Conservation (phyloP, 345 rosid species). For the Eucalyptus cloeziana region DNA sequence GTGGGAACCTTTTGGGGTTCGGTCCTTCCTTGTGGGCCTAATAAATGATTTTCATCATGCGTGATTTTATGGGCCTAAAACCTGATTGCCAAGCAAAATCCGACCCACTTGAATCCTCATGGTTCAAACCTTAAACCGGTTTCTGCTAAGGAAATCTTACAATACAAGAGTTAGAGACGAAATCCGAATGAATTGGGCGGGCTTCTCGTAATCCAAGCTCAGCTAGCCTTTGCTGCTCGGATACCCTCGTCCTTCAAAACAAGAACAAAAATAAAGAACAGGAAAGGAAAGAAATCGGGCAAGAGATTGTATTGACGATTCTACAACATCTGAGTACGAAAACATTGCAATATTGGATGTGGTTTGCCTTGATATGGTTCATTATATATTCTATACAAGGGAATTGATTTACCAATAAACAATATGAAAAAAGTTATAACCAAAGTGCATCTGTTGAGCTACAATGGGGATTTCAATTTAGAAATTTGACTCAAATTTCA, state of each 20-base stretch:
- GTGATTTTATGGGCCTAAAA: background rate
- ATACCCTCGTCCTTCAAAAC: background rate
- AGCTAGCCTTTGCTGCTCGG: background rate
- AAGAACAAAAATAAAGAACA: background rate
- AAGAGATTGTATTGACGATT: background rate
- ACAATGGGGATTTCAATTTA: too few species aligned
- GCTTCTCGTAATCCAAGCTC: background rate
- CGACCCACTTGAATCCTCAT: background rate
- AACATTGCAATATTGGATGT: background rate
- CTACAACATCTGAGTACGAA: background rate
- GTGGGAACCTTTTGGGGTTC: background rate
- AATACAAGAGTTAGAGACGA: background rate
- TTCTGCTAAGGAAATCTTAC: background rate
- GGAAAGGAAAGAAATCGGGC: background rate
- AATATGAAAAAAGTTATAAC: too few species aligned
- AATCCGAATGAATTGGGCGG: background rate
- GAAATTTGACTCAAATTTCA: too few species aligned
- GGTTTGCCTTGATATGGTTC: background rate
- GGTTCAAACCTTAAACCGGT: background rate
- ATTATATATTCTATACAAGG: background rate
- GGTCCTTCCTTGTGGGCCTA: background rate
- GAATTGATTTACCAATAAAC: background rate
- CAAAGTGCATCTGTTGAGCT: too few species aligned
- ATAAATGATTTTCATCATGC: background rate
- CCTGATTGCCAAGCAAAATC: background rate